Conservation (phyloP, 352 stramenopile species). For the Aphanomyces astaci region DNA sequence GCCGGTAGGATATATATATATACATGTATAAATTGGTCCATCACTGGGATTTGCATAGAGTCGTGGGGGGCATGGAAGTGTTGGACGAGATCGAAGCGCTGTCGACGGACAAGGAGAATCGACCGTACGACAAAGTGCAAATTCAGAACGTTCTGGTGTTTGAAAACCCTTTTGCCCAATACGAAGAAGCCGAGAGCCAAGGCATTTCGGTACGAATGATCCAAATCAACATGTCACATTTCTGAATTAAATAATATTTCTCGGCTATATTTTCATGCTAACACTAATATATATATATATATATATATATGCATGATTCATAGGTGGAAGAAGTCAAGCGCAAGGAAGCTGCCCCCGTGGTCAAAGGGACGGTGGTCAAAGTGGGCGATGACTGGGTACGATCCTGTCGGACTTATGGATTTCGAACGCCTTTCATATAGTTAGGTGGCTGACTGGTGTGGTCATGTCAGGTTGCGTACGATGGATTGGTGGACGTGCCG, state of each 20-base stretch:
- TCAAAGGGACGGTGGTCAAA: conserved; percentile 72
- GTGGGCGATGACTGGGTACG: conserved; percentile 57
- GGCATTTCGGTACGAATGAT: conserved; percentile 28
- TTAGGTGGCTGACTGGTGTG: too few species aligned
- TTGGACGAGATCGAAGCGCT: conserved; percentile 76
- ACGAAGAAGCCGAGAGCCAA: conserved; percentile 48
- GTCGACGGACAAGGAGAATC: conserved; percentile 57
- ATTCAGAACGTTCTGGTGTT: conserved; percentile 79
- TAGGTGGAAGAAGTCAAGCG: conserved; percentile 13
- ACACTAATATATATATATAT: too few species aligned
- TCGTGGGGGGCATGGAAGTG: conserved; percentile 88
- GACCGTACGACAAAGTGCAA: conserved; percentile 70
- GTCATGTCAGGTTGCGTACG: conserved; percentile 61
- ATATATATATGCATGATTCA: too few species aligned
- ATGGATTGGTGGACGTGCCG: conserved; percentile 44
- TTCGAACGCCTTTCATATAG: neutral
- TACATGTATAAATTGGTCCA: too few species aligned
- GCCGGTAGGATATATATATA: conserved; percentile 31
- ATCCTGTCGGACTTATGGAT: neutral
- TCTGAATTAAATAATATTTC: too few species aligned
- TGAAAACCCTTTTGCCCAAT: conserved; percentile 85
- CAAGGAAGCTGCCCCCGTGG: conserved; percentile 21
- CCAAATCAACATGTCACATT: too few species aligned
- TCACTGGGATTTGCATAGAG: conserved; percentile 29
- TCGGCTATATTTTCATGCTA: too few species aligned